These are phyloP conservation scores for Asclepias syriaca DNA, from an alignment of 257 asterid species.

Conservation along the genomic window DNA sequence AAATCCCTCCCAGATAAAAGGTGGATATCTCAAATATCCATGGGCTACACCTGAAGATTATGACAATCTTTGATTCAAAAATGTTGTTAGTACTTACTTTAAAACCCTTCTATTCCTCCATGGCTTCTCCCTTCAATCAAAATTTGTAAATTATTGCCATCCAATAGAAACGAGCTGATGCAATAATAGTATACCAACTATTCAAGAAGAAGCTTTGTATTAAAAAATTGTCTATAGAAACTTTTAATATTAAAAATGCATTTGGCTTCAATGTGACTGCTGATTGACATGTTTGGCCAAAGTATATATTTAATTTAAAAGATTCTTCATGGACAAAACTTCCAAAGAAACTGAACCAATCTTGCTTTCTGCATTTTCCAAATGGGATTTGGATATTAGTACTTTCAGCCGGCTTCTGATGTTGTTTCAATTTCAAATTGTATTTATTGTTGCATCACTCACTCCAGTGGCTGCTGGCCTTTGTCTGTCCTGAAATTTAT, in stretches of 20 bases:
- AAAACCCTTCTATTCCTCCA: neutral
- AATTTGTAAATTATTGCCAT: slow-evolving; percentile 28
- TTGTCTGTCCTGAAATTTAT: neutral
- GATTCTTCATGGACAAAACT: slow-evolving; percentile 9
- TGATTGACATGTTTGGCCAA: neutral
- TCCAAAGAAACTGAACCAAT: neutral
- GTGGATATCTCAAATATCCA: slow-evolving; percentile 54
- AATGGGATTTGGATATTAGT: slow-evolving; percentile 8
- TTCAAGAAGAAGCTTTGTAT: slow-evolving; percentile 35
- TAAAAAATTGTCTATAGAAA: neutral
- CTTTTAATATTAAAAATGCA: too few species aligned
- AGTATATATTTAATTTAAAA: neutral
- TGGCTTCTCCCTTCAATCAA: neutral
- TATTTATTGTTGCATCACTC: slow-evolving; percentile 6
- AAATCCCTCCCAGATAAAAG: slow-evolving; percentile 50
- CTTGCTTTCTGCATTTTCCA: neutral
- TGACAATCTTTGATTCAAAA: slow-evolving; percentile 20
- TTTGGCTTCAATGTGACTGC: too few species aligned
- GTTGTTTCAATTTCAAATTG: slow-evolving; percentile 8
- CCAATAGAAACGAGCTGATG: slow-evolving; percentile 4
- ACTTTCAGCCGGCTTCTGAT: slow-evolving; percentile 17
- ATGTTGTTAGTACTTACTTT: neutral
- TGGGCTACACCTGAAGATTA: slow-evolving; percentile 78
- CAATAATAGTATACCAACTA: slow-evolving; percentile 30
- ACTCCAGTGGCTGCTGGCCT: neutral